Evolutionary conservation across 495 filamentous ascomycete genomes (phyloP), one percentile per base, ranked within the genome.

Genomic region (Xylaria intraflava): DNA sequence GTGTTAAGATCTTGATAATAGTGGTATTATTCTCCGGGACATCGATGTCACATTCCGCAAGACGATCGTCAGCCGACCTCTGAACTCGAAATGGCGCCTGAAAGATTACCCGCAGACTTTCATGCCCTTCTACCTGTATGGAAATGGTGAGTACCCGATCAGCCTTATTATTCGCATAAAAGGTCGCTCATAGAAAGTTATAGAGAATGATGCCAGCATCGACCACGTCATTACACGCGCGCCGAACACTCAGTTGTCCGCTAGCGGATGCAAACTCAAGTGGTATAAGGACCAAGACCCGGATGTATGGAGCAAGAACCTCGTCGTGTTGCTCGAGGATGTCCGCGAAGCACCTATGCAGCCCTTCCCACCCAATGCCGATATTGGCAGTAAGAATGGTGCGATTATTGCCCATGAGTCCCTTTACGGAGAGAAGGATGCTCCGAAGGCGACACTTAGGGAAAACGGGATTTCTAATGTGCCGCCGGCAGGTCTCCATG

Each of bases 81-180:
- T 68, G 2, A 62, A 65, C 41, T 64, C 54, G 24, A 60, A 56
- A 35, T 66, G 65, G 49, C 67, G 62, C n/a, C 68, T 72, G 35
- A 16, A 14, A 6, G 24, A 38, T 1, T 78, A 75, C 46, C 73
- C 56, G 2, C 38, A 46, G 9, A 39, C 38, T 10, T 62, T 45
- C 40, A 71, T 71, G 62, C 73, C 75, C 3, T 76, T 77, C 53
- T 77, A 78, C 38, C 62, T 74, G 24, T 77, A 78, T 58, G 73
- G 72, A 30, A 67, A 8, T 16, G 46, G 53, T 56, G 30, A 50
- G 46, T 46, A 0, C 3, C 7, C 6, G 49, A 23, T 41, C 30
- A 10, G 27, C 12, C 0, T 17, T 3, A 27, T 1, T 6, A 3
- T 20, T n/a, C 2, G 0, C 12, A 26, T 24, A 1, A 26, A 33